Evolutionary conservation across 2,329 filamentous ascomycete species (phyloP), one percentile per base, ranked within the genome.

Genomic region (Aspergillus sp.): DNA sequence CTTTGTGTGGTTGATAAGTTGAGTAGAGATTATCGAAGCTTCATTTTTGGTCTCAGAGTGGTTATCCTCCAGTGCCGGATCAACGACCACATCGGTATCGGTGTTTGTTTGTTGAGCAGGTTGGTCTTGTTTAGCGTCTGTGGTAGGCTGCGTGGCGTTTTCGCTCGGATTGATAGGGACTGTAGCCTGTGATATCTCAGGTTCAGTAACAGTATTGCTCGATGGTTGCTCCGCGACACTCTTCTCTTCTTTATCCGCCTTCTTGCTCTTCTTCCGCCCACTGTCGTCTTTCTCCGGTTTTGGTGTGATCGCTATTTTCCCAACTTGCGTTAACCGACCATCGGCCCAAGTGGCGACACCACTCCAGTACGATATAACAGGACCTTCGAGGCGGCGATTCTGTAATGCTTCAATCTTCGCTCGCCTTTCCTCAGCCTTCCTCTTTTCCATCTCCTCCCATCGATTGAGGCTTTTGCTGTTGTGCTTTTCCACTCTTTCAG

Each of bases 401-500:
- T 96, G 90, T 65, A 98, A 80, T 13, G 93, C 95, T 40, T 93
- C 92, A 48, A 98, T 80, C 75, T 89, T 93, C 41, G 87, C 89
- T 62, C 86, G 84, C 60, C 93, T 84, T 69, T 96, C 90, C 67
- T 93, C 91, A 64, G 93, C 89, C 58, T 93, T 86, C 71, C 89
- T 87, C 75, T 91, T 92, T 77, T 99, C 95, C 6, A 91, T 90
- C 73, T 91, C 89, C 73, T 98, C 93, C 93, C 93, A 98, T 56
- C 91, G 84, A 70, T 93, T 97, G 69, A 96, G 78, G 74, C 89
- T 98, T 81, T 91, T 96, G 65, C 89, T 85, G 74, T 99, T 97
- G 67, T 88, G 82, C 74, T 89, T 89, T 75, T 98, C 95, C 6
- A 96, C 88, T 52, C 87, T 79, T 17, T 88, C 90, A 1, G 93